These are phyloP conservation scores for Suillus sp. DNA, from an alignment of 768 basidiomycete genomes.

Conservation along the genomic window DNA sequence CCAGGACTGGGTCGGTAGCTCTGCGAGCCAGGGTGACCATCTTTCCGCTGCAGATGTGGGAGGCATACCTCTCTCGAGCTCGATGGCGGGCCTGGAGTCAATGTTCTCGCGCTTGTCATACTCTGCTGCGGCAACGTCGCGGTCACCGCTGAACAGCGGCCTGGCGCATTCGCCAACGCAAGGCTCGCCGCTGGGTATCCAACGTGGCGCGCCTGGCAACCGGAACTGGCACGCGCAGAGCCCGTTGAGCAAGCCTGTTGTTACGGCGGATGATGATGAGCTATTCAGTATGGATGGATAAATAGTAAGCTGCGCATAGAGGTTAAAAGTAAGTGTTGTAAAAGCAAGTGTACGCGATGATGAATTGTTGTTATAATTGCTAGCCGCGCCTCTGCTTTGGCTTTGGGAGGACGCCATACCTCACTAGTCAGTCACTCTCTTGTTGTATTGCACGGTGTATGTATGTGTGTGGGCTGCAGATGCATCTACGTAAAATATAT, in stretches of 20 bases:
- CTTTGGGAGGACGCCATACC: conserved; percentile 7
- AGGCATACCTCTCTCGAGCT: conserved; percentile 20
- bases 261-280: conserved; percentile 62
- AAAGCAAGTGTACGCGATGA: conserved; percentile 5
- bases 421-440: conserved; percentile 3
- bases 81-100: conserved; percentile 43
- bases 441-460: conserved; percentile 10
- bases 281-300: conserved; percentile 70
- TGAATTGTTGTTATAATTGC: conserved; percentile 8
- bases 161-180: conserved; percentile 20
- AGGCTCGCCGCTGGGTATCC: conserved; percentile 29
- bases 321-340: conserved; percentile 8
- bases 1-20: conserved; percentile 30
- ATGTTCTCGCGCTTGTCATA: conserved; percentile 62
- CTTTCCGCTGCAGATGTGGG: conserved; percentile 20
- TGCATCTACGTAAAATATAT: conserved; percentile 11
- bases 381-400: conserved; percentile 8
- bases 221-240: conserved; percentile 47
- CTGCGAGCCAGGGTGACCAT: conserved; percentile 27
- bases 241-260: conserved; percentile 62
- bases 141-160: conserved; percentile 18
- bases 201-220: conserved; percentile 19
- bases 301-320: conserved; percentile 11
- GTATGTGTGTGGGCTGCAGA: conserved; percentile 6
- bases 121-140: conserved; percentile 43